These are phyloP conservation scores for Carex cristatella DNA, from an alignment of 176 grass and related monocot species.

Conservation along the genomic window DNA sequence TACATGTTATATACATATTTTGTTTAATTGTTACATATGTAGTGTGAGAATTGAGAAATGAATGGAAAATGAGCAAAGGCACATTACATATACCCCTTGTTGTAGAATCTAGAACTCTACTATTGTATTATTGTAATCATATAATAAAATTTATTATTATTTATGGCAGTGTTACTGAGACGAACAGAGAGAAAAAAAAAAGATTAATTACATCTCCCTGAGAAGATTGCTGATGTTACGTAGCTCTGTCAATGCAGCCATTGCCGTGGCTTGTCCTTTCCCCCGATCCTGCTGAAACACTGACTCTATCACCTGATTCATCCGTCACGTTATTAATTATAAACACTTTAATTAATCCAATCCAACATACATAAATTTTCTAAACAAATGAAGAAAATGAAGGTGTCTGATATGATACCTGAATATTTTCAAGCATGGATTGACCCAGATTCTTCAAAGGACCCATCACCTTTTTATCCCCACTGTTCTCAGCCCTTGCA, in stretches of 20 bases:
- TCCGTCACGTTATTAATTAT: neutral
- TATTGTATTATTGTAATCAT: neutral
- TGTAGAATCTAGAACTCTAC: neutral
- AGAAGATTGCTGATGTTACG: constrained; percentile 89
- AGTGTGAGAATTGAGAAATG: neutral
- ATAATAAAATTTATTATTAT: no score
- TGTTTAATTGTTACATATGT: neutral
- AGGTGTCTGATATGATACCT: constrained; percentile 32
- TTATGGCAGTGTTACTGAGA: neutral
- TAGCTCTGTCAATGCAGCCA: constrained; percentile 76
- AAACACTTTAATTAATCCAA: neutral
- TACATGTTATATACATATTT: neutral
- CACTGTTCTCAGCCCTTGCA: constrained; percentile 38
- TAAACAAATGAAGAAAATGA: no score
- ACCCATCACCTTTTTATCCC: constrained; percentile 73
- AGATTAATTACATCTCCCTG: constrained; percentile 46
- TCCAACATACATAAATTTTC: neutral
- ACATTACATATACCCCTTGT: neutral
- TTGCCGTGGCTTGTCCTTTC: constrained; percentile 72
- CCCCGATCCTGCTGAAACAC: constrained; percentile 87
- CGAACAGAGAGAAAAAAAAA: neutral
- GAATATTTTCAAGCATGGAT: constrained; percentile 95
- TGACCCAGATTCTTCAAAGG: constrained; percentile 73
- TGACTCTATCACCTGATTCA: constrained; percentile 67
- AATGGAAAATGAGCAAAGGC: neutral